Evolutionary conservation across 2,329 filamentous ascomycete genomes (phyloP).

Genomic region (Ophiostoma fasciatum): DNA sequence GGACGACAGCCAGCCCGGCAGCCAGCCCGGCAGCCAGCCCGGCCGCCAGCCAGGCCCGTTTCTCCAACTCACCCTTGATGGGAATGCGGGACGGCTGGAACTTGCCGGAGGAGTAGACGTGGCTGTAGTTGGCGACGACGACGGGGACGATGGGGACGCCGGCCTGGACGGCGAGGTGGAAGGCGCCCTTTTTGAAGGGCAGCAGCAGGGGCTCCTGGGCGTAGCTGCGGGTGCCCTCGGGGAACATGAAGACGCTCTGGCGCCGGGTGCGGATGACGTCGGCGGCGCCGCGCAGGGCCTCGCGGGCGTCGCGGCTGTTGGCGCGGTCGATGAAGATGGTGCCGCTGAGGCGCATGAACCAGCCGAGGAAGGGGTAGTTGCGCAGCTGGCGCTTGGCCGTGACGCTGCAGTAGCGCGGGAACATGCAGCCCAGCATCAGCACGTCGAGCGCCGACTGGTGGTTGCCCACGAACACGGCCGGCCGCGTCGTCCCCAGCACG

Average conservation of each 20-base stretch:
- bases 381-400: slow-evolving; percentile 81
- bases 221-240: slow-evolving; percentile 88
- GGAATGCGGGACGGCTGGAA: too few relatives aligned
- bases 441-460: slow-evolving; percentile 96
- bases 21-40: too few relatives aligned
- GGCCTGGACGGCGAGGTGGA: slow-evolving; percentile 88
- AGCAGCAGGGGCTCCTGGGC: slow-evolving; percentile 64
- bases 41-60: neutral
- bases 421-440: slow-evolving; percentile 75
- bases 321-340: slow-evolving; percentile 91
- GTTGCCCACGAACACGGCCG: slow-evolving; percentile 84
- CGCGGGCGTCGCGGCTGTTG: slow-evolving; percentile 67
- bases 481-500: slow-evolving; percentile 48
- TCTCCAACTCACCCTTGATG: slow-evolving; percentile 45
- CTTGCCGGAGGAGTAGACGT: slow-evolving; percentile 53
- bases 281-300: slow-evolving; percentile 74
- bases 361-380: slow-evolving; percentile 71
- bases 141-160: slow-evolving; percentile 86
- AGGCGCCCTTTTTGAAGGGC: slow-evolving; percentile 98
- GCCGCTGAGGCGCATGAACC: slow-evolving; percentile 83
- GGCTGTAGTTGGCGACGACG: slow-evolving; percentile 65
- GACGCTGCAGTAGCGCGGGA: slow-evolving; percentile 82
- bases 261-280: slow-evolving; percentile 56
- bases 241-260: slow-evolving; percentile 76
- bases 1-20: slow-evolving; percentile 8